Conservation (phyloP, 2,329 filamentous ascomycete genomes). For the Sporothrix protearum region DNA sequence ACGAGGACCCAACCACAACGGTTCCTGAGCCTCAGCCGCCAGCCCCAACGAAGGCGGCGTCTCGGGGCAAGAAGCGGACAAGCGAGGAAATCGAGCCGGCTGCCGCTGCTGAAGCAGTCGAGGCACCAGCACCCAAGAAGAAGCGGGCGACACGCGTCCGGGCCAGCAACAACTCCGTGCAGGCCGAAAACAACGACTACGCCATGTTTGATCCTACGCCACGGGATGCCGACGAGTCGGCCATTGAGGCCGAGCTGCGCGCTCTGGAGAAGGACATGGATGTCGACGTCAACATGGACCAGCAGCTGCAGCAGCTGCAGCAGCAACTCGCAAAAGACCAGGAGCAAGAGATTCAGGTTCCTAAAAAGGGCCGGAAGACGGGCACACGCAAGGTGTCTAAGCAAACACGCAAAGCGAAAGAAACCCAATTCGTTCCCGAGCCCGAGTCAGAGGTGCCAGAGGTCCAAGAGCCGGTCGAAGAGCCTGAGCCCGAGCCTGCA, state of each 20-base stretch:
- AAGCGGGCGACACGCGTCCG: conserved; percentile 54
- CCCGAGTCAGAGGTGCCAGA: conserved; percentile 27
- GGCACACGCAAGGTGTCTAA: conserved; percentile 52
- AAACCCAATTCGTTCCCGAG: conserved; percentile 27
- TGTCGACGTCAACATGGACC: conserved; percentile 24
- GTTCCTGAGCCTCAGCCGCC: conserved; percentile 31
- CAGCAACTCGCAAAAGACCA: conserved; percentile 23
- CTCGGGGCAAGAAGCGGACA: conserved; percentile 58
- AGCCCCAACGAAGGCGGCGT: conserved; percentile 35
- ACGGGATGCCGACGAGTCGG: conserved; percentile 45
- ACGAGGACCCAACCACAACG: background rate
- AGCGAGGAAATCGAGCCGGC: conserved; percentile 58
- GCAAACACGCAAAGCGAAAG: conserved; percentile 48
- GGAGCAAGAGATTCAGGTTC: conserved; percentile 41
- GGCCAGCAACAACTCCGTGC: conserved; percentile 40
- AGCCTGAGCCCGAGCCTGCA: conserved; percentile 17
- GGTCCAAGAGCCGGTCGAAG: conserved; percentile 22
- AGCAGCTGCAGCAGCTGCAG: conserved; percentile 34
- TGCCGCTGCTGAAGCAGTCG: conserved; percentile 38
- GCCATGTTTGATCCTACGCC: conserved; percentile 53
- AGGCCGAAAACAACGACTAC: conserved; percentile 36
- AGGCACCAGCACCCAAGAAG: conserved; percentile 57
- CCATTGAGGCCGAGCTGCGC: conserved; percentile 50
- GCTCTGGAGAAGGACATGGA: conserved; percentile 51
- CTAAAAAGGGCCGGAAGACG: conserved; percentile 55